These are phyloP conservation scores for Melaleuca alternifolia DNA, from an alignment of 345 rosid species.

Conservation along the genomic window DNA sequence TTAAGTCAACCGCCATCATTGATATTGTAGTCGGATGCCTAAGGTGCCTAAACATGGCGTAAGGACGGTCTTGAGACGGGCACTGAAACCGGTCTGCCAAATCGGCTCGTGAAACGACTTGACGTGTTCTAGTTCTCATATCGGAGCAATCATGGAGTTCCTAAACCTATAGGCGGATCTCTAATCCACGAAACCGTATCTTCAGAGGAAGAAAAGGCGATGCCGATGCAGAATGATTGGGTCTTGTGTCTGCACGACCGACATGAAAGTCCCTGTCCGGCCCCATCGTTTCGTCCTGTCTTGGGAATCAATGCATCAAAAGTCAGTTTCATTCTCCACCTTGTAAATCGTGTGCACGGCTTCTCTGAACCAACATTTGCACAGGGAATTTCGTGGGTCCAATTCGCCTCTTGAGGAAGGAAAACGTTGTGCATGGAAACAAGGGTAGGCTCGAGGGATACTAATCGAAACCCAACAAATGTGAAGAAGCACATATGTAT, in stretches of 20 bases:
- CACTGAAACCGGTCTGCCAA: not conserved
- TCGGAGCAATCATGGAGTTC: not conserved
- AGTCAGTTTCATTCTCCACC: not conserved
- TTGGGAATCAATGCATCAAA: not conserved
- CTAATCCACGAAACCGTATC: not conserved
- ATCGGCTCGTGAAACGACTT: not conserved
- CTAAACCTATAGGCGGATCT: not conserved
- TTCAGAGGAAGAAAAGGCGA: not conserved
- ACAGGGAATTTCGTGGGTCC: not conserved
- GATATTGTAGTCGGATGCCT: too few species aligned
- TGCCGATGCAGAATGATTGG: not conserved
- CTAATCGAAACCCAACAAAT: not conserved
- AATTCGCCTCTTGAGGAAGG: not conserved
- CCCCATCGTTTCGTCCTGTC: not conserved
- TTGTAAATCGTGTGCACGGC: not conserved
- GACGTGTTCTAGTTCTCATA: not conserved
- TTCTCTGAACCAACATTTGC: not conserved
- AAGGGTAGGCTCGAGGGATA: not conserved
- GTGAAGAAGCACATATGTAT: not conserved
- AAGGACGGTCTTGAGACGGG: too few species aligned
- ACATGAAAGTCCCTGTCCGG: not conserved
- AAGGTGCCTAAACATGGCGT: too few species aligned
- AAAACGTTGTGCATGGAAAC: not conserved
- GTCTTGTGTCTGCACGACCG: not conserved
- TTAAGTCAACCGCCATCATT: not conserved